phyloP scores from a whole-genome alignment of 2,329 filamentous ascomycete species.

The Chaetomiaceae sp. region DNA sequence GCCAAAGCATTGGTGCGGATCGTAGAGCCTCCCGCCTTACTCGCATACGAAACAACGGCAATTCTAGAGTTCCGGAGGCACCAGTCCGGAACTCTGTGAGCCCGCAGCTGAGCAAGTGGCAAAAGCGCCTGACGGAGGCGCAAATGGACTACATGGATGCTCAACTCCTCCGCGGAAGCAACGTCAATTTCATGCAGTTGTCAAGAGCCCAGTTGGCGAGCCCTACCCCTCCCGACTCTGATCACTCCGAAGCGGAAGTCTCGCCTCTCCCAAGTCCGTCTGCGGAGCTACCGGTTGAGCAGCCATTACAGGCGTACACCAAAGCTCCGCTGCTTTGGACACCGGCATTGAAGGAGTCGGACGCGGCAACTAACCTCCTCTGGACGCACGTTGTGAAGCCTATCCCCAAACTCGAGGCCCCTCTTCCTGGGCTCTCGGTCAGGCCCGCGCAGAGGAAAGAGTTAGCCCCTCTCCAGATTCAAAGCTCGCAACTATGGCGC shows the following conservation, averaged over 20 bases:
- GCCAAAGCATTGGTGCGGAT: slow-evolving; percentile 35
- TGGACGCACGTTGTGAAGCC: slow-evolving; percentile 26
- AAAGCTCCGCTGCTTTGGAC: slow-evolving; percentile 29
- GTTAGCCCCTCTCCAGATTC: slow-evolving; percentile 33
- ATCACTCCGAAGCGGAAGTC: slow-evolving; percentile 38
- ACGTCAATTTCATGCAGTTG: slow-evolving; percentile 39
- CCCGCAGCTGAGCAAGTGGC: slow-evolving; percentile 40
- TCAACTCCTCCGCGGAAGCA: slow-evolving; percentile 35
- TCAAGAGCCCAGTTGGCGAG: slow-evolving; percentile 40
- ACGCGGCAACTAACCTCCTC: slow-evolving; percentile 20
- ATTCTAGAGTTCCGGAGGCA: slow-evolving; percentile 27
- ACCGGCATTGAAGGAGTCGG: slow-evolving; percentile 9
- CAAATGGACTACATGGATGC: slow-evolving; percentile 43
- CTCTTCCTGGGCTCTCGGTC: slow-evolving; percentile 33
- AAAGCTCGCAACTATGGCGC: slow-evolving; percentile 40
- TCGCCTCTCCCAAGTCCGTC: slow-evolving; percentile 5
- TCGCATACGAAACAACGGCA: slow-evolving; percentile 34
- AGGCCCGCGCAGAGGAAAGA: slow-evolving; percentile 37
- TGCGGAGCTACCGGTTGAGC: slow-evolving; percentile 6
- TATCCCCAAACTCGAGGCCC: slow-evolving; percentile 12
- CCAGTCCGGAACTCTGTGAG: slow-evolving; percentile 29
- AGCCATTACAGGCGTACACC: background rate
- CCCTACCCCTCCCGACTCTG: slow-evolving; percentile 52
- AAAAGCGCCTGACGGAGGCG: slow-evolving; percentile 43
- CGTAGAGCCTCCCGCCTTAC: slow-evolving; percentile 37